Conservation (phyloP, 805 yeast species). For the Yamadazyma scolyti region DNA sequence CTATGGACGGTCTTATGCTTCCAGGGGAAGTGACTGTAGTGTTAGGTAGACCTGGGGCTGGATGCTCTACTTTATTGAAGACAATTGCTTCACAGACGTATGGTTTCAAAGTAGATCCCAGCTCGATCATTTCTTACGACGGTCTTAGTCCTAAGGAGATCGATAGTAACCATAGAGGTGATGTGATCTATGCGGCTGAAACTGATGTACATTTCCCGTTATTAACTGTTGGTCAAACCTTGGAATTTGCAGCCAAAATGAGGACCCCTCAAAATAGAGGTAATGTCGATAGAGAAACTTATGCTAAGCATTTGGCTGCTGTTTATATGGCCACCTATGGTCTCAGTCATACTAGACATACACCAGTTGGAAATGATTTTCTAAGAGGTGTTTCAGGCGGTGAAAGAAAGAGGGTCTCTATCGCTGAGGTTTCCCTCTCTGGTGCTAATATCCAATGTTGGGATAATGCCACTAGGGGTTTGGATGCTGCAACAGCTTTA, state of each 20-base stretch:
- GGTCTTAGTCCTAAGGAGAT: constrained; percentile 28
- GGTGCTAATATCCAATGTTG: constrained; percentile 53
- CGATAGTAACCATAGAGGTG: constrained; percentile 26
- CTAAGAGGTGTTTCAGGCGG: constrained; percentile 78
- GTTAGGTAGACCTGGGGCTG: constrained; percentile 39
- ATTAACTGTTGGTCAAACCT: constrained; percentile 51
- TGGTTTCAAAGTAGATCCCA: constrained; percentile 30
- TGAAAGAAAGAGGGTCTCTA: constrained; percentile 76
- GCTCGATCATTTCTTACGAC: constrained; percentile 28
- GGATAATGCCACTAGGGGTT: constrained; percentile 82
- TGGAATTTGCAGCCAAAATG: constrained; percentile 50
- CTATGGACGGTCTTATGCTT: constrained; percentile 32
- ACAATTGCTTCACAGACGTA: constrained; percentile 33
- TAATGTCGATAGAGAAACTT: constrained; percentile 25
- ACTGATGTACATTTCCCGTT: constrained; percentile 55
- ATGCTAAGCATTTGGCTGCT: constrained; percentile 37
- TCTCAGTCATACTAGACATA: constrained; percentile 50
- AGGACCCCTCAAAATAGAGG: constrained; percentile 39
- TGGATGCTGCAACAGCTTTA: constrained; percentile 79
- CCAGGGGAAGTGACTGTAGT: constrained; percentile 39
- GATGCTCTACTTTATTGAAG: constrained; percentile 36
- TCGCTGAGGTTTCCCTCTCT: constrained; percentile 68
- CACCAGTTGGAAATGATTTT: constrained; percentile 60
- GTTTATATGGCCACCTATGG: constrained; percentile 45
- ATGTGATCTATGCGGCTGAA: constrained; percentile 45